These are phyloP conservation scores for Friedmanniomyces endolithicus DNA, from an alignment of 495 filamentous ascomycete species.

Conservation along the genomic window DNA sequence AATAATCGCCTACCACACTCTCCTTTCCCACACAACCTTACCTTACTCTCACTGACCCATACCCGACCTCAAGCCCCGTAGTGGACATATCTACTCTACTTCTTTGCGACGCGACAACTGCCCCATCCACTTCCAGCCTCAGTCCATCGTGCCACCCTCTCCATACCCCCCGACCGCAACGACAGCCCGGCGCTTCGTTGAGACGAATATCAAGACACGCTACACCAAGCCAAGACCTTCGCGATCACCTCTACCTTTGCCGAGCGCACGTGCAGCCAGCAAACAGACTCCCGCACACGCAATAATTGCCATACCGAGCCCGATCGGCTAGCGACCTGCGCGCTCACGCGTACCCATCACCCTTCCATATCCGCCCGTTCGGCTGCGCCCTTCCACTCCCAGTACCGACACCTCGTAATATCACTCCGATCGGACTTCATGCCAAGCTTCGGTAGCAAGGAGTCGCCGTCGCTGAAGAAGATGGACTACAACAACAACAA, in stretches of 20 bases:
- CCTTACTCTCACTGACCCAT: too few species aligned
- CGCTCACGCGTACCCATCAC: background rate
- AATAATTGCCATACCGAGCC: too few species aligned
- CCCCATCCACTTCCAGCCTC: background rate
- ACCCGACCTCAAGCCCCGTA: too few species aligned
- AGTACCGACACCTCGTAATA: background rate
- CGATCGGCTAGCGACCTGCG: too few species aligned
- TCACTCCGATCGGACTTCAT: constrained; percentile 28
- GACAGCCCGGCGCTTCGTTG: background rate
- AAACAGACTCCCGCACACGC: too few species aligned
- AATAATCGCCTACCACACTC: too few species aligned
- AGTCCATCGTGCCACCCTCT: background rate
- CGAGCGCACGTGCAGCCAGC: too few species aligned
- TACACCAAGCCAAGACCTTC: too few species aligned
- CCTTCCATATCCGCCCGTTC: background rate
- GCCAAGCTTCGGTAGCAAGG: constrained; percentile 60
- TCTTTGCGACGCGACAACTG: background rate
- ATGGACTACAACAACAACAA: constrained; percentile 51
- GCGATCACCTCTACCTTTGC: too few species aligned
- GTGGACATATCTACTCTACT: background rate
- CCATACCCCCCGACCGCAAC: background rate
- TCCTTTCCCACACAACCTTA: too few species aligned
- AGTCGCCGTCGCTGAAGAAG: constrained; percentile 67
- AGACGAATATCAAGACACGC: too few species aligned
- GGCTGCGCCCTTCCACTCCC: background rate